Percentiles rank a stretch among this genome's conserved stretches.
Evolutionary conservation across 768 basidiomycete species (phyloP).

Genomic region (Rubroboletus pulcherrimus): DNA sequence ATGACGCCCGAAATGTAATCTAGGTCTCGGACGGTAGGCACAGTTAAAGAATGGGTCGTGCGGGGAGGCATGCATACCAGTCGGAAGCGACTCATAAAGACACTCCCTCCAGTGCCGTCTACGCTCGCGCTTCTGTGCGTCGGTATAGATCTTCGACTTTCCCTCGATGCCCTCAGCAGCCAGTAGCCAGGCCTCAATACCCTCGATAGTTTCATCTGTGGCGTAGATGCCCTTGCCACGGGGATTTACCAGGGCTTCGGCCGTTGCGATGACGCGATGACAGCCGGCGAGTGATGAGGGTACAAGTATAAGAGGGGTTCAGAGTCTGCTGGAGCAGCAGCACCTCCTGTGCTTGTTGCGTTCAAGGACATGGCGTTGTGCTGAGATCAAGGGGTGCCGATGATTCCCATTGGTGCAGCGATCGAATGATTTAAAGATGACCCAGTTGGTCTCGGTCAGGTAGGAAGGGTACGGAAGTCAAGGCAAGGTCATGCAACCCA

Average conservation of each 20-base stretch:
- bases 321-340: conserved; percentile 1
- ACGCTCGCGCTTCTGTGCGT: conserved; percentile 37
- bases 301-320: conserved; percentile 31
- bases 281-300: conserved; percentile 38
- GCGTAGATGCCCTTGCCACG: conserved; percentile 52
- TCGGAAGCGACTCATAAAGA: conserved; percentile 41
- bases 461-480: background rate
- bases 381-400: conserved; percentile 1
- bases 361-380: conserved; percentile 18
- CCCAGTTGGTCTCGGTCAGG: background rate
- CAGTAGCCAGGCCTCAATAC: conserved; percentile 37
- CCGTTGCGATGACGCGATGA: conserved; percentile 43
- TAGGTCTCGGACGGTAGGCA: conserved; percentile 13
- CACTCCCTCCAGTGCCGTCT: conserved; percentile 43
- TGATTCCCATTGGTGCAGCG: background rate
- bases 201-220: conserved; percentile 49
- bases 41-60: background rate
- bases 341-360: conserved; percentile 12
- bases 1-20: conserved; percentile 52
- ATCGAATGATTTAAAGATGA: background rate
- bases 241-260: conserved; percentile 43
- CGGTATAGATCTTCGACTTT: conserved; percentile 25
- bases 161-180: conserved; percentile 30
- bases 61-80: conserved; percentile 27
- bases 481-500: background rate